Evolutionary conservation across 1,139 yeast species (phyloP), one percentile per base, ranked within the genome.

Genomic region (Wickerhamomyces sp.): DNA sequence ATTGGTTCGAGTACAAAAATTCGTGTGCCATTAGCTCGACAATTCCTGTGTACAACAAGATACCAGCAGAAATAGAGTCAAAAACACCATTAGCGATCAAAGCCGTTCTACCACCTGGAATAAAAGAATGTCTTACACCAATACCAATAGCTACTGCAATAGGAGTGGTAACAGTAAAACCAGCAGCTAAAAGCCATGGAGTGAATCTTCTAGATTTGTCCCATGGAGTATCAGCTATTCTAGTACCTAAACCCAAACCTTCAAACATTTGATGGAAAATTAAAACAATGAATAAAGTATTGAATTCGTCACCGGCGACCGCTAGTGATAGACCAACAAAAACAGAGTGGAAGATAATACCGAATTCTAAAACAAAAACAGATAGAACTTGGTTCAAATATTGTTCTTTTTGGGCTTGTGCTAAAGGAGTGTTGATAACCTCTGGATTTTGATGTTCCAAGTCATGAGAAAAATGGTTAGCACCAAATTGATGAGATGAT

Each of bases 221-320:
- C 89, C 92, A 86, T 28, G 72, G 67, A 5, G 86, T 78, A 19
- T 76, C 72, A 1, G 96, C 88, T 42, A 89, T 72, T 60, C 97
- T 76, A 7, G 95, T 76, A 39, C 97, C 97, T 53, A 89, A 71
- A 52, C 96, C 97, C 40, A 89, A 70, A 41, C 97, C 97, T 68
- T 89, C 97, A 60, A 89, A 89, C 67, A 84, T 74, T 65, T 89
- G 97, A 64, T 89, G 97, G 75, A 89, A 89, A 3, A 85, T 81
- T 40, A 89, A 63, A 15, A 88, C 97, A 51, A 83, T 74, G 62
- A 85, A 89, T 37, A 89, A 68, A 3, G 89, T 76, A 38, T 68
- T 74, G 59, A 87, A 88, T 59, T 87, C 95, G 46, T 78, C 81
- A 40, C 84, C 86, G 25, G 85, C 80, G 13, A 87, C 72, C 4